Percentiles rank a stretch among this genome's conserved stretches.
These are phyloP conservation scores for Jackrogersella minutella DNA, from an alignment of 495 filamentous ascomycete species.

Conservation along the genomic window DNA sequence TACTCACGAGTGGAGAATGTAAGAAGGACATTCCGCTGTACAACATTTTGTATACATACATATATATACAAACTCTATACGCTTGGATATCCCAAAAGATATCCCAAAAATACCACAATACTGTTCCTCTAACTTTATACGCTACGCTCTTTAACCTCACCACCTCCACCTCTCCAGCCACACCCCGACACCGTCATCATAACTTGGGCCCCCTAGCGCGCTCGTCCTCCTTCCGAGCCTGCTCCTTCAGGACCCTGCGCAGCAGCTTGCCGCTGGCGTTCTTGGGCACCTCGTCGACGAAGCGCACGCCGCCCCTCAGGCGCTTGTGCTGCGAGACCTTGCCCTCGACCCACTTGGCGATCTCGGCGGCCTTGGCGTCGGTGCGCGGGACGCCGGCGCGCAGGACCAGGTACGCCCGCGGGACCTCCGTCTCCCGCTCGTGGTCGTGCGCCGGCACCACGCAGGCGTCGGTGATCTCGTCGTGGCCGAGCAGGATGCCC, in stretches of 20 bases:
- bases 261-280: slow-evolving; percentile 88
- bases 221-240: slow-evolving; percentile 44
- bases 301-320: slow-evolving; percentile 81
- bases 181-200: neutral
- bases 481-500: slow-evolving; percentile 74
- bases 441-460: slow-evolving; percentile 82
- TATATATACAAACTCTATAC: slow-evolving; percentile 4
- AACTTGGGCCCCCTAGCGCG: slow-evolving; percentile 40
- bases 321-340: slow-evolving; percentile 67
- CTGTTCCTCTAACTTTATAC: neutral
- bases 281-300: slow-evolving; percentile 85
- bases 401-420: slow-evolving; percentile 81
- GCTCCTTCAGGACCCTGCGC: slow-evolving; percentile 67
- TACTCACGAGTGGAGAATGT: slow-evolving; percentile 4
- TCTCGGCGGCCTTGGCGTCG: slow-evolving; percentile 66
- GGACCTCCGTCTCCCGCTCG: slow-evolving; percentile 78
- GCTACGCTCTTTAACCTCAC: neutral
- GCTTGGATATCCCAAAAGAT: slow-evolving; percentile 17
- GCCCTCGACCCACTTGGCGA: slow-evolving; percentile 67
- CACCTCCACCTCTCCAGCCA: neutral
- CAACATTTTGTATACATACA: slow-evolving; percentile 18
- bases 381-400: slow-evolving; percentile 56
- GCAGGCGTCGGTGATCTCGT: slow-evolving; percentile 80
- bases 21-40: slow-evolving; percentile 3
- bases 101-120: neutral